Evolutionary conservation across 139 green algal species (phyloP), one percentile per base, ranked within the genome.

Genomic region (Closterium sp.): DNA sequence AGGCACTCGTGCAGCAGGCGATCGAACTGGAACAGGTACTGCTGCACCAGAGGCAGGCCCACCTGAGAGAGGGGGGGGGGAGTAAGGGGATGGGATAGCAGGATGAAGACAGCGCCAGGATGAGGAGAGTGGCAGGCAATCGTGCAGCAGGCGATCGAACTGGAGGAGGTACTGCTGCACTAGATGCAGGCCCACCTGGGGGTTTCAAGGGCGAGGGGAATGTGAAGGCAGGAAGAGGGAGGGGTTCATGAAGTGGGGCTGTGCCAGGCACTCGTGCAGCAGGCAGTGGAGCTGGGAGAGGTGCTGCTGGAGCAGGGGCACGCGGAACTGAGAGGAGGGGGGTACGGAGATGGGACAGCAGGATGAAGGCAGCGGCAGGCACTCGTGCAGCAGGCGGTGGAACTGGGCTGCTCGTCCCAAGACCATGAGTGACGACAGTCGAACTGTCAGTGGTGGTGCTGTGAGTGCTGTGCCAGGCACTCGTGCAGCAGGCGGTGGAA

Each of bases 291-390:
- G 93, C 95, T 97, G 96, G 92, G 93, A 96, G 30, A 98, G 69
- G 94, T 95, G 97, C 93, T 96, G 95, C 93, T 97, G 96, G 91
- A 98, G 92, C 83, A 97, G 92, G 9, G 97, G 97, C 94, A 98
- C n/a, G n/a, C n/a, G n/a, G n/a, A n/a, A n/a, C n/a, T n/a, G n/a
- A 32, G n/a, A 34, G 76, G 9, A 31, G 76, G 4, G 76, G 28
- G 76, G 76, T 1, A 85, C 9, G 81, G 81, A 19, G 81, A 33
- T 31, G 81, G 3, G n/a, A 8, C 9, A 32, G 81, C 28, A 9
- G 81, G 7, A 33, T 34, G 28, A 32, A 32, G 81, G 30, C 2
- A 85, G 7, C n/a, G n/a, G 81, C 2, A 7, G n/a, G n/a, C 28
- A 32, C 2, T 31, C n/a, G 81, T n/a, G n/a, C n/a, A n/a, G n/a